Evolutionary conservation across 345 rosid species (phyloP).

Genomic region (Psidium friedrichsthalianum): DNA sequence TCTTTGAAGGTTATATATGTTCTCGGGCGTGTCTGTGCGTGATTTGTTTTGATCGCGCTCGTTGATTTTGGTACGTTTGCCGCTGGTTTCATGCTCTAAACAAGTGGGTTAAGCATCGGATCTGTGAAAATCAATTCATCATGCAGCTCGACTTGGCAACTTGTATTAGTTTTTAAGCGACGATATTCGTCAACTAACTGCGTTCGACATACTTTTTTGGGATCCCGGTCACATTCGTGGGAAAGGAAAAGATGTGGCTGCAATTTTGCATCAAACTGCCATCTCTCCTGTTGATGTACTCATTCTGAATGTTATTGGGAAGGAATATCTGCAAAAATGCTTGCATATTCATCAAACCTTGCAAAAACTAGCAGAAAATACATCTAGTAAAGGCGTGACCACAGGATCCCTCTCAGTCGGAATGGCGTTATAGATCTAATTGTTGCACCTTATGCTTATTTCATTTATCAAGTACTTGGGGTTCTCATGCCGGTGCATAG

Average conservation of each 20-base stretch:
- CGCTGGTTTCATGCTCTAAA: not conserved
- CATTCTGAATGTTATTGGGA: not conserved
- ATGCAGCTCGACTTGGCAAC: not conserved
- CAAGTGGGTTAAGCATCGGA: not conserved
- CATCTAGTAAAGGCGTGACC: too few species aligned
- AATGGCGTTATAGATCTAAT: not conserved
- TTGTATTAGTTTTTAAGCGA: not conserved
- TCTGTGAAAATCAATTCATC: not conserved
- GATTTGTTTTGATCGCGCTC: not conserved
- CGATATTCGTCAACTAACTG: not conserved
- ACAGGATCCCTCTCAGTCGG: too few species aligned
- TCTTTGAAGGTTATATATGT: not conserved
- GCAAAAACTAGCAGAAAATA: not conserved
- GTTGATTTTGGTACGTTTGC: not conserved
- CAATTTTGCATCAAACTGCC: not conserved
- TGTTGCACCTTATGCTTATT: not conserved
- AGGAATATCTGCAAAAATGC: not conserved
- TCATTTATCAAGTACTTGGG: not conserved
- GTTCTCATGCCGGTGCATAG: too few species aligned
- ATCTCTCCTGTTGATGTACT: not conserved
- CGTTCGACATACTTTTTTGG: not conserved
- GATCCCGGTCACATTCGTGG: not conserved
- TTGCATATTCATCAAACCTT: not conserved
- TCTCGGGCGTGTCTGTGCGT: not conserved
- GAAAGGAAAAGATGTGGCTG: not conserved